Base-by-base conservation (phyloP, 306 rosid genomes). In the Glycine soja region DNA sequence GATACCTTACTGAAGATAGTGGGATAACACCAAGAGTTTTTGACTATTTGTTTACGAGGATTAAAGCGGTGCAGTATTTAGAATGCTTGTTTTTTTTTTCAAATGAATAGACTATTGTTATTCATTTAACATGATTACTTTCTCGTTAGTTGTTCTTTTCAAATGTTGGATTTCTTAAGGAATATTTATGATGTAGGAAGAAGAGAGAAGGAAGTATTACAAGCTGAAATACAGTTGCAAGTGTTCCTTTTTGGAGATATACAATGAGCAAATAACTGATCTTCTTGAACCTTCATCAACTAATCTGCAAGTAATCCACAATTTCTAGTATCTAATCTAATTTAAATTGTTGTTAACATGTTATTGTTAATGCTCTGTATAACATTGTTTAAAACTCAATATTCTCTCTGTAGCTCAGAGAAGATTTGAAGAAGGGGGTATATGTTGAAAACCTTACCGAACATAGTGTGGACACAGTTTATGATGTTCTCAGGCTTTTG, bases 391-490 rank as follows among this genome's bases (percentile, higher is more conserved):
- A 51, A 66, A 64, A 56, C 58, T 43, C 75, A 74, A 52, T 50
- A 10, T 74, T 87, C 79, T 45, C 43, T 66, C 76, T 87, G 81
- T 87, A 95, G 99, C 94, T 95, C 81, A 91, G 99, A 88, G 99
- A 95, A 88, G 99, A 95, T 87, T 56, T 84, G 94, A 95, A 95
- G 93, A 93, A 95, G 90, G 99, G 99, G 81, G 93, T 95, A 54
- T 88, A 95, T 10, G 99, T 93, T 43, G 98, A 95, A 73, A 93
- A 90, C 85, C 98, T 95, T 32, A 88, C 95, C 40, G 98, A 95
- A 87, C 85, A 87, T 69, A 67, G 73, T 18, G 99, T 91, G 88
- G 84, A 65, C 79, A 87, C 92, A 68, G 94, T 93, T 66, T 77
- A 87, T 84, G 99, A 91, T 86, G 94, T 95, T 57, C 89, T 90